Percentiles rank a stretch among this genome's conserved stretches.
phyloP scores from a whole-genome alignment of 192 early-diverging fungal species.

The Helicostylum pulchrum region DNA sequence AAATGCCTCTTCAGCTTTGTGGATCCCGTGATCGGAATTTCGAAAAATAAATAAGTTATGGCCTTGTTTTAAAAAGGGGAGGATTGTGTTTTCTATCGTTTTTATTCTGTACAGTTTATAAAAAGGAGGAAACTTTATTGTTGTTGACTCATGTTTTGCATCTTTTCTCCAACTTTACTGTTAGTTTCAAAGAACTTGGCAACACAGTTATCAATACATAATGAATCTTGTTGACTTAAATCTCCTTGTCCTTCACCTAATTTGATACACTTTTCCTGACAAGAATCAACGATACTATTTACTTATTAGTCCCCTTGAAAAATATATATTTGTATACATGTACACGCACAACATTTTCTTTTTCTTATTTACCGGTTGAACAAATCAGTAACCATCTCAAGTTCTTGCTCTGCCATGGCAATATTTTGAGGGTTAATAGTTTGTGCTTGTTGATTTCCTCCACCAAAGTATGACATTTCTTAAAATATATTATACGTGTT shows the following conservation, averaged over 20 bases:
- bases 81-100: no score
- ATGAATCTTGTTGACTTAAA: conserved; percentile 80
- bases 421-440: conserved; percentile 56
- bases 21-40: no score
- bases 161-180: conserved; percentile 66
- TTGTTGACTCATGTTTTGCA: conserved; percentile 45
- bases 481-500: neutral
- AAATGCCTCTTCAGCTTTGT: no score
- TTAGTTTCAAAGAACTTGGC: conserved; percentile 85
- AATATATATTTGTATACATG: neutral
- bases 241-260: conserved; percentile 69
- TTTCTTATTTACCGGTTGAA: conserved; percentile 57
- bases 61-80: no score
- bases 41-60: no score
- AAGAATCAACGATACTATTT: conserved; percentile 64
- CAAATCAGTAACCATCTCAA: conserved; percentile 75
- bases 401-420: conserved; percentile 70
- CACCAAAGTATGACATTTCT: conserved; percentile 30
- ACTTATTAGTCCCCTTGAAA: neutral
- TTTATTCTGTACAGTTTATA: no score
- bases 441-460: conserved; percentile 10
- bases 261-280: conserved; percentile 79
- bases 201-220: conserved; percentile 83
- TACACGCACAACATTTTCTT: neutral
- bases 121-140: no score